Evolutionary conservation across 2,329 filamentous ascomycete genomes (phyloP), one percentile per base, ranked within the genome.

Genomic region (Claviceps pazoutovae): DNA sequence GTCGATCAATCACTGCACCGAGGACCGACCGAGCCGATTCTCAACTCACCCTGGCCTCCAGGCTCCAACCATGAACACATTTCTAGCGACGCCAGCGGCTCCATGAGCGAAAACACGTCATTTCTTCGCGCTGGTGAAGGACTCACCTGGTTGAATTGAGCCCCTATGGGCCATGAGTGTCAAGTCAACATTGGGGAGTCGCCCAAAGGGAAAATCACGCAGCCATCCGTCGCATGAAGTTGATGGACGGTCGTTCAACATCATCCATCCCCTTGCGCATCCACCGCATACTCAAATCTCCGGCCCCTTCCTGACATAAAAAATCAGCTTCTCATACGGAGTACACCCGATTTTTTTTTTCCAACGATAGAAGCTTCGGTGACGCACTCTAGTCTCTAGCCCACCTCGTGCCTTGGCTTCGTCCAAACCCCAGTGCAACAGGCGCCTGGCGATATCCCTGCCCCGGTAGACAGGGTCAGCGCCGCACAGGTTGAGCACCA

Each of bases 341-440:
- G 5, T 23, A 30, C 0, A 71, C 71, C 26, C 61, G 57, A 4
- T 9, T 74, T 62, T 3, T 26, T 9, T 74, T 62, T 2, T 1
- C 74, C 74, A 74, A 76, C 73, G 14, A 58, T 58, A 17, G 73
- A 76, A 2, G 66, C 74, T 59, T 77, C 74, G 0, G 68, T 71
- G 9, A 68, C 63, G 5, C 63, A 61, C 56, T 76, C 72, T 11
- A 72, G n/a, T 23, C 56, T 76, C 72, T 9, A 72, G 38, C 17
- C 17, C n/a, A n/a, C 17, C 7, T 17, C 38, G 38, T 41, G 38
- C n/a, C 14, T 41, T 41, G 38, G 38, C 16, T 17, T 41, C 38
- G 17, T 41, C 26, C 26, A 30, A 30, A 9, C 26, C 26, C 26
- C 3, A 11, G 26, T 17, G 38, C 16, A 41, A n/a, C 16, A 1